These are phyloP conservation scores for Arxiozyma bovina DNA, from an alignment of 1,139 yeast species.

Conservation along the genomic window DNA sequence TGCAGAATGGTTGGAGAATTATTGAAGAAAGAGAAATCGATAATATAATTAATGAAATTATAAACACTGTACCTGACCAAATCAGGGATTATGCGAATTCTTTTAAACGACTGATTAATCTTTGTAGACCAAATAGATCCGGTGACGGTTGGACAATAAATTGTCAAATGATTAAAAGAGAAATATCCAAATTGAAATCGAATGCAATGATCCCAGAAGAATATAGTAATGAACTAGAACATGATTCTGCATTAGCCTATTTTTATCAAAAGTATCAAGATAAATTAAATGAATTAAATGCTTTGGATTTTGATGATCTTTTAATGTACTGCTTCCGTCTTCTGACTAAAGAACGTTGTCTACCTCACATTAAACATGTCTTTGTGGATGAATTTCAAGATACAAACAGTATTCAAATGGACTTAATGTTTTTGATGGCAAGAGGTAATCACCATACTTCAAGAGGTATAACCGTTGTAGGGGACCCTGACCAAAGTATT, in stretches of 20 bases:
- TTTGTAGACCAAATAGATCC: constrained; percentile 16
- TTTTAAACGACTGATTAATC: constrained; percentile 23
- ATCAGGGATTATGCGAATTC: constrained; percentile 28
- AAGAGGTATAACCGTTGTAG: constrained; percentile 73
- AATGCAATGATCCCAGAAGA: constrained; percentile 37
- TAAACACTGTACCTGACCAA: constrained; percentile 33
- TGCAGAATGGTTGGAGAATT: constrained; percentile 41
- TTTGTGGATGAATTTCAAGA: constrained; percentile 94
- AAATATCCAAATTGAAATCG: constrained; percentile 48
- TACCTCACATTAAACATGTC: constrained; percentile 54
- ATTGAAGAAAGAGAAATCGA: constrained; percentile 61
- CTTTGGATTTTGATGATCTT: constrained; percentile 80
- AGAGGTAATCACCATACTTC: constrained; percentile 28
- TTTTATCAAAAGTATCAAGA: constrained; percentile 49
- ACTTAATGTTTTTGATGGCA: constrained; percentile 55
- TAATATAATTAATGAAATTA: constrained; percentile 40
- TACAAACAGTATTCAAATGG: constrained; percentile 69
- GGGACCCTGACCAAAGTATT: constrained; percentile 94
- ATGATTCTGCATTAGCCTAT: constrained; percentile 29
- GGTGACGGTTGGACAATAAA: constrained; percentile 27
- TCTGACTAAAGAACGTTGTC: constrained; percentile 39
- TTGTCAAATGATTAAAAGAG: constrained; percentile 34
- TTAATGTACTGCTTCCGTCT: constrained; percentile 48
- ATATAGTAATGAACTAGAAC: constrained; percentile 26
- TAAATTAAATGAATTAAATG: constrained; percentile 33